A percentile compares a stretch with the other conserved stretches of the same genome.
phyloP scores from a whole-genome alignment of 225 moss, liverwort and hornwort genomes.

The Anthoceros angustus region DNA sequence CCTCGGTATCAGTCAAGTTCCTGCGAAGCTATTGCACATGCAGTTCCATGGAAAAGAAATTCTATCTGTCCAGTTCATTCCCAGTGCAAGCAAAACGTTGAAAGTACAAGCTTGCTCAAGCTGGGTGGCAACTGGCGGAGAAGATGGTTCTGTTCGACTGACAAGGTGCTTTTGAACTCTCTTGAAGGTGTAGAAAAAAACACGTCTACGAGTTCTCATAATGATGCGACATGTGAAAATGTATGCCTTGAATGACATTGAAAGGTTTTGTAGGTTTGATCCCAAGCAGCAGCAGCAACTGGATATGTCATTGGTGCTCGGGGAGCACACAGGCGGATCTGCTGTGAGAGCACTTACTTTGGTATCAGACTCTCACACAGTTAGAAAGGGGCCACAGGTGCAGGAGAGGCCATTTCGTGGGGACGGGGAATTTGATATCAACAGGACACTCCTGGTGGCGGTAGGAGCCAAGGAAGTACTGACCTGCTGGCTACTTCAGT shows the following conservation, averaged over 20 bases:
- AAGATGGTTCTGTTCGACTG: not conserved
- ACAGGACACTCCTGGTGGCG: conserved; percentile 40
- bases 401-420: conserved; percentile 15
- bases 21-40: conserved; percentile 49
- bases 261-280: conserved; percentile 36
- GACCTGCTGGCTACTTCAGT: conserved; percentile 81
- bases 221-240: not conserved
- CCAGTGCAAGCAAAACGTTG: not conserved
- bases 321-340: conserved; percentile 92
- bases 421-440: not conserved
- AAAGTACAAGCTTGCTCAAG: not conserved
- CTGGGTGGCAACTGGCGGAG: not conserved
- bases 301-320: conserved; percentile 42
- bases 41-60: conserved; percentile 99
- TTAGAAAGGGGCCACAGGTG: conserved; percentile 15
- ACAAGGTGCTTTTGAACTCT: not conserved
- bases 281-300: conserved; percentile 26
- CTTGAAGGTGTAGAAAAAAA: not conserved
- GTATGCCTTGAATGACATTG: not conserved
- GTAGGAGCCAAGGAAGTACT: conserved; percentile 89
- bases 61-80: conserved; percentile 55
- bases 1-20: conserved; percentile 12
- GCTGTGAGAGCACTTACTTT: conserved; percentile 68
- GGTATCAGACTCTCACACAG: conserved; percentile 35
- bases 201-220: not conserved